A percentile compares a stretch with the other conserved stretches of the same genome.
Evolutionary conservation across 2,329 filamentous ascomycete species (phyloP).

Genomic region (Cryphonectria nitschkei): DNA sequence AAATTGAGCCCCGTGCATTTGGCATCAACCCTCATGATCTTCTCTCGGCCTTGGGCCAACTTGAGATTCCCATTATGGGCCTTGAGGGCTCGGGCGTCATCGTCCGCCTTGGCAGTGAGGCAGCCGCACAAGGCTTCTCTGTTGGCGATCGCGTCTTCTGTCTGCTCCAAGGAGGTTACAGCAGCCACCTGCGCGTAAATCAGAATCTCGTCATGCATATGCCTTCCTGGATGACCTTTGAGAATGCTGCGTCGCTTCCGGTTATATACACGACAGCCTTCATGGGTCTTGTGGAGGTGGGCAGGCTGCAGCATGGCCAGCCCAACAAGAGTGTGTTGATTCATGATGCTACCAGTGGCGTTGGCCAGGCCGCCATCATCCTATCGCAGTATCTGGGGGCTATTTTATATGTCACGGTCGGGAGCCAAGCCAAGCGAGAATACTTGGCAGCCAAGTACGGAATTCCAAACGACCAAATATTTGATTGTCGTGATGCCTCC

Average conservation of each 20-base stretch:
- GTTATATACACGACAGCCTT: not conserved
- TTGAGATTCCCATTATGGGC: conserved; percentile 31
- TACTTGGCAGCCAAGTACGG: conserved; percentile 36
- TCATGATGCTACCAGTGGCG: conserved; percentile 42
- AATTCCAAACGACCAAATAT: conserved; percentile 39
- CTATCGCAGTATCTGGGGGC: conserved; percentile 31
- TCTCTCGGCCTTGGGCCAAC: conserved; percentile 38
- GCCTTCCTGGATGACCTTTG: not conserved
- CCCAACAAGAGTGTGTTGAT: conserved; percentile 17
- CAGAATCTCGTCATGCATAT: not conserved
- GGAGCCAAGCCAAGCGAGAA: conserved; percentile 34
- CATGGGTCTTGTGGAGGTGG: too few relatives aligned
- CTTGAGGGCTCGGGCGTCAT: conserved; percentile 33
- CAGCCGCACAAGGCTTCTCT: not conserved
- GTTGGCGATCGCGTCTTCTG: conserved; percentile 31
- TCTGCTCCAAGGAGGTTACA: not conserved
- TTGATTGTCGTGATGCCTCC: conserved; percentile 35
- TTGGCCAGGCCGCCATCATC: conserved; percentile 47
- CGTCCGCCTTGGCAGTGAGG: conserved; percentile 1
- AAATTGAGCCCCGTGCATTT: conserved; percentile 31
- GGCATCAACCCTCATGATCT: conserved; percentile 46
- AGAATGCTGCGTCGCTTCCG: conserved; percentile 1
- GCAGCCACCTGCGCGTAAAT: not conserved
- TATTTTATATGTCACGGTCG: conserved; percentile 39
- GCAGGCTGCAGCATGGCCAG: too few relatives aligned